phyloP scores from a whole-genome alignment of 1,139 yeast species.

The Blastobotrys petasosporus region DNA sequence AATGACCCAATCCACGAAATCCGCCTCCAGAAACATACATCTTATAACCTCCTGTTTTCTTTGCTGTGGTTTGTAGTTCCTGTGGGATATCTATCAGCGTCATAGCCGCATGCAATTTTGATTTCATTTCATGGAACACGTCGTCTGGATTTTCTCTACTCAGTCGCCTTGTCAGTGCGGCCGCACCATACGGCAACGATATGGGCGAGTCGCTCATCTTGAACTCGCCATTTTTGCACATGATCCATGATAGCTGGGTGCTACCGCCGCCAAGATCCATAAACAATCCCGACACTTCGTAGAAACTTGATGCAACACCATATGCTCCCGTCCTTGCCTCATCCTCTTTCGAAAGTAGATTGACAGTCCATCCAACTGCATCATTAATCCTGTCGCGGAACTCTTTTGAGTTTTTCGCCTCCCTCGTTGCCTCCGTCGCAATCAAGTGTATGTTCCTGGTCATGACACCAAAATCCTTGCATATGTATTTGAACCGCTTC shows the following conservation, averaged over 20 bases:
- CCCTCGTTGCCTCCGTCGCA: conserved; percentile 63
- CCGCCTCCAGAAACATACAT: conserved; percentile 66
- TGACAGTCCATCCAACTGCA: conserved; percentile 58
- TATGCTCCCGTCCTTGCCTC: conserved; percentile 60
- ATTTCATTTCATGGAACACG: conserved; percentile 22
- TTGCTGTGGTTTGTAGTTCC: conserved; percentile 33
- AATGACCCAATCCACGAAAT: conserved; percentile 56
- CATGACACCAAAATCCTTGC: conserved; percentile 62
- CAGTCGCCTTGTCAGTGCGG: conserved; percentile 51
- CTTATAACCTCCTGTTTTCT: conserved; percentile 49
- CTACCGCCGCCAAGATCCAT: conserved; percentile 67
- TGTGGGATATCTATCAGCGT: conserved; percentile 36
- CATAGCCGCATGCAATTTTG: conserved; percentile 41
- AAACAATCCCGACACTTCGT: conserved; percentile 54
- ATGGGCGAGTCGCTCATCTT: conserved; percentile 50
- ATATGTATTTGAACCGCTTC: conserved; percentile 55
- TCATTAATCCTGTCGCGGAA: conserved; percentile 47
- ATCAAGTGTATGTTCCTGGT: conserved; percentile 52
- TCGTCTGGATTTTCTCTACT: conserved; percentile 38
- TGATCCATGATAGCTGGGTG: conserved; percentile 59
- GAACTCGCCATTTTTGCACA: conserved; percentile 47
- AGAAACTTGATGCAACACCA: conserved; percentile 64
- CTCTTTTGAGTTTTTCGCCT: conserved; percentile 53
- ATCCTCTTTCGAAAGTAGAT: conserved; percentile 48
- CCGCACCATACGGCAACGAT: conserved; percentile 63